A percentile compares a stretch with the other conserved stretches of the same genome.
Evolutionary conservation across 2,329 filamentous ascomycete species (phyloP).

Genomic region (Penicillium sp.): DNA sequence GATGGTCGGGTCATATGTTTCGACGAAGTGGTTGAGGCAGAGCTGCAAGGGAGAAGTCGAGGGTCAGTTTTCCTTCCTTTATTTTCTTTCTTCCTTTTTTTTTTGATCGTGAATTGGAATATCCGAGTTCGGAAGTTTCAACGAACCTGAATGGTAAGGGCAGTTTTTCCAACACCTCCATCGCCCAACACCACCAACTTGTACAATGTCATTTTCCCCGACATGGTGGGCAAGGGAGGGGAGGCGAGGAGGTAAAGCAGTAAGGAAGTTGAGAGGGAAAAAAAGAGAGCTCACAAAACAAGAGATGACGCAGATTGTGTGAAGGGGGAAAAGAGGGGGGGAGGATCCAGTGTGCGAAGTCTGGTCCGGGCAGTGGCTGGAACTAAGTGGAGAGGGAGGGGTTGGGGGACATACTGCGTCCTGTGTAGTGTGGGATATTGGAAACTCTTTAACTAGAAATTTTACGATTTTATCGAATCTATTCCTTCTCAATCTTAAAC

Average conservation of each 20-base stretch:
- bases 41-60: constrained; percentile 50
- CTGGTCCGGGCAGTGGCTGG: constrained; percentile 20
- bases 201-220: constrained; percentile 91
- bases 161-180: constrained; percentile 90
- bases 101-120: background rate
- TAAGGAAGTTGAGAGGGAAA: background rate
- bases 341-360: constrained; percentile 16
- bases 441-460: background rate
- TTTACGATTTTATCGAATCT: too few species aligned
- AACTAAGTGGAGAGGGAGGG: constrained; percentile 13
- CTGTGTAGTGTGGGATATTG: background rate
- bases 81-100: too few species aligned
- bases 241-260: background rate
- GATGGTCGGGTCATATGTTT: constrained; percentile 71
- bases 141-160: constrained; percentile 73
- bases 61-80: constrained; percentile 9
- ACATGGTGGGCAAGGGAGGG: constrained; percentile 53
- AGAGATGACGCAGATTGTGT: constrained; percentile 5
- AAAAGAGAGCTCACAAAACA: constrained; percentile 1
- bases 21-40: constrained; percentile 96
- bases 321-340: constrained; percentile 6
- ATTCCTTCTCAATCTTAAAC: too few species aligned
- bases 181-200: constrained; percentile 94
- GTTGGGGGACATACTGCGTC: background rate
- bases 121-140: constrained; percentile 1